These are phyloP conservation scores for Blumeria graminis DNA, from an alignment of 2,329 filamentous ascomycete species.

Conservation along the genomic window DNA sequence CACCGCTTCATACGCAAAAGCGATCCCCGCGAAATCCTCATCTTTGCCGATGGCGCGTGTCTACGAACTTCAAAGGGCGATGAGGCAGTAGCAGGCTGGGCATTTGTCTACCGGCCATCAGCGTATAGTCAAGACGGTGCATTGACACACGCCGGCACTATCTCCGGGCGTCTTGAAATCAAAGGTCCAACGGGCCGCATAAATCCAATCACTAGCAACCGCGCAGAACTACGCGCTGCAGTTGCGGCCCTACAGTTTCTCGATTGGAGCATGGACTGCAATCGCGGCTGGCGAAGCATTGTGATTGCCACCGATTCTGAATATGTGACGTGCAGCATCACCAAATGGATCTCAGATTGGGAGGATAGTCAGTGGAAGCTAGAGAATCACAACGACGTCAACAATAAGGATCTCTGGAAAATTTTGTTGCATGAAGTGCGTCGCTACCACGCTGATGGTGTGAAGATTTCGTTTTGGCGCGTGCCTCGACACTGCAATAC, in stretches of 20 bases:
- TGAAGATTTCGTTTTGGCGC: constrained; percentile 23
- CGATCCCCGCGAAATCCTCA: constrained; percentile 16
- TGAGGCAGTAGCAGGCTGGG: constrained; percentile 20
- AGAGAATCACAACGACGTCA: constrained; percentile 15
- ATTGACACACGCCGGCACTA: constrained; percentile 4
- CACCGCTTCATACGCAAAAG: constrained; percentile 12
- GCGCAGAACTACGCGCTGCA: constrained; percentile 30
- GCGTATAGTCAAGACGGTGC: constrained; percentile 4
- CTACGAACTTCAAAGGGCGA: constrained; percentile 18
- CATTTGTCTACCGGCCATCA: constrained; percentile 12
- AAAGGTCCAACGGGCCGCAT: constrained; percentile 19
- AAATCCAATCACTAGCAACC: constrained; percentile 22
- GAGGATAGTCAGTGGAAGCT: constrained; percentile 21
- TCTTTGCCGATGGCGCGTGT: constrained; percentile 24
- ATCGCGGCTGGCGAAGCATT: constrained; percentile 18
- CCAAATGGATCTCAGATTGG: constrained; percentile 21
- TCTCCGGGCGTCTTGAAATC: constrained; percentile 19
- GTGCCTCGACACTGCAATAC: constrained; percentile 22
- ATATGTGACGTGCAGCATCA: constrained; percentile 24
- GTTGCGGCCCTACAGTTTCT: constrained; percentile 24
- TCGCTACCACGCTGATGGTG: constrained; percentile 8
- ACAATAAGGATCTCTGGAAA: constrained; percentile 29
- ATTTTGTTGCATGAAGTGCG: constrained; percentile 20
- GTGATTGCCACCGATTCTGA: constrained; percentile 30
- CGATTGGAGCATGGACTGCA: constrained; percentile 17